phyloP scores from a whole-genome alignment of 352 stramenopile genomes.

The Globisporangium mamillatum region DNA sequence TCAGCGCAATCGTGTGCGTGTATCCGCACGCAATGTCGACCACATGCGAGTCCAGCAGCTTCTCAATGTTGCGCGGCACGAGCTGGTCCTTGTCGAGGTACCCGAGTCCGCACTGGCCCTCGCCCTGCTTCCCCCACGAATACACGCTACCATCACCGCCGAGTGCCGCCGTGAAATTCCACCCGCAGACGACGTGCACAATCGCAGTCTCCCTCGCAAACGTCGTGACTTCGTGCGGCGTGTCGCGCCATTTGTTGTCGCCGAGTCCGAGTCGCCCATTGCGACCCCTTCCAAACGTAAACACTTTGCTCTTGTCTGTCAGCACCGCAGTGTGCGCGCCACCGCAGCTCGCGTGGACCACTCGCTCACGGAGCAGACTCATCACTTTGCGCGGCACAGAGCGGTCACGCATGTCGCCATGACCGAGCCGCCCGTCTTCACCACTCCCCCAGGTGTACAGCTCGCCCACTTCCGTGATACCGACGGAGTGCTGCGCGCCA shows the following conservation, averaged over 20 bases:
- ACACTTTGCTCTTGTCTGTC: conserved; percentile 54
- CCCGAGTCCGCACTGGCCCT: conserved; percentile 83
- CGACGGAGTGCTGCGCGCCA: conserved; percentile 72
- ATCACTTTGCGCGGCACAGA: conserved; percentile 77
- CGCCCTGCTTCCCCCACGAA: conserved; percentile 84
- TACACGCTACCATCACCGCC: conserved; percentile 53
- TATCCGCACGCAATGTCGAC: conserved; percentile 80
- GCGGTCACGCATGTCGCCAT: conserved; percentile 81
- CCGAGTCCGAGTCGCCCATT: conserved; percentile 74
- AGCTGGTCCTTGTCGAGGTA: conserved; percentile 81
- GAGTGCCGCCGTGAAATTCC: conserved; percentile 79
- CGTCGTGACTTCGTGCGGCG: conserved; percentile 48
- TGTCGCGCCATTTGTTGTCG: conserved; percentile 75
- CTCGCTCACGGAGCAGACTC: conserved; percentile 59
- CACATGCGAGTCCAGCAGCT: conserved; percentile 34
- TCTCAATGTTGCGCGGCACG: conserved; percentile 53
- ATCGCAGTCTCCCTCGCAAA: conserved; percentile 42
- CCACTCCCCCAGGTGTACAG: conserved; percentile 83
- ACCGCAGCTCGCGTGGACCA: conserved; percentile 71
- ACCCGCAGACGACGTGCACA: conserved; percentile 62
- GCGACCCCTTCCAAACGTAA: conserved; percentile 69
- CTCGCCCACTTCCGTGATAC: conserved; percentile 65
- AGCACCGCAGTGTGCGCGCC: conserved; percentile 77
- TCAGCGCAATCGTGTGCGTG: conserved; percentile 86
- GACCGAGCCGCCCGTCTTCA: conserved; percentile 73